Evolutionary conservation across 164 flowering plant species (phyloP), one percentile per base, ranked within the genome.

Genomic region (Warburgia ugandensis): DNA sequence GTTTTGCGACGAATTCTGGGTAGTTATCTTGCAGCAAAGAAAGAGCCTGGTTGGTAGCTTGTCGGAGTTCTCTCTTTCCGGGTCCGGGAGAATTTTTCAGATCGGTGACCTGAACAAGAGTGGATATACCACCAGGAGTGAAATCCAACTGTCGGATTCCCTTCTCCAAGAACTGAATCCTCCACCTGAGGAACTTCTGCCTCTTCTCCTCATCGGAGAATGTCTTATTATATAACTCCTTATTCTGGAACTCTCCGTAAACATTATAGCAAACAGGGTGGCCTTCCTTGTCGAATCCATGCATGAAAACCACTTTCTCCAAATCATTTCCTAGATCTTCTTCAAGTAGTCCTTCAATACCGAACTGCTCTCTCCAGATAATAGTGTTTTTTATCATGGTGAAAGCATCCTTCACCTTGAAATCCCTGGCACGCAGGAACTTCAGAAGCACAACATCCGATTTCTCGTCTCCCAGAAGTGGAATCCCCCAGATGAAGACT

Each of bases 1-100:
- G 97, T 68, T 82, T 92, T 54, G 95, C 91, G 9, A 82, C 94
- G 37, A 88, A 86, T 33, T 92, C 98, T 21, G 98, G 98, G 45
- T 92, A 92, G 43, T 87, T 87, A 51, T 91, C 98, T 56, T 87
- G 98, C 14, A 91, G 79, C 38, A 86, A 26, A 6, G 64, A 55
- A 6, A 91, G 67, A 21, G 95, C 90, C 64, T 81, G 84, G 11
- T 73, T 78, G 21, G 81, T 81, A 28, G 84, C 78, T 48, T 61
- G 66, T 3, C 89, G 60, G 27, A 85, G 74, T 57, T 79, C 96
- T 45, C 69, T 55, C 73, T 70, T 76, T 17, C 58, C 67, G 5
- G 73, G 77, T 3, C 94, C 95, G 14, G 86, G 94, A 3, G 83
- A 77, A 43, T 81, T 83, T 75, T 75, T 83, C 29, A 92, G 69